phyloP scores from a whole-genome alignment of 2,329 filamentous ascomycete genomes.

The Fusarium luffae region DNA sequence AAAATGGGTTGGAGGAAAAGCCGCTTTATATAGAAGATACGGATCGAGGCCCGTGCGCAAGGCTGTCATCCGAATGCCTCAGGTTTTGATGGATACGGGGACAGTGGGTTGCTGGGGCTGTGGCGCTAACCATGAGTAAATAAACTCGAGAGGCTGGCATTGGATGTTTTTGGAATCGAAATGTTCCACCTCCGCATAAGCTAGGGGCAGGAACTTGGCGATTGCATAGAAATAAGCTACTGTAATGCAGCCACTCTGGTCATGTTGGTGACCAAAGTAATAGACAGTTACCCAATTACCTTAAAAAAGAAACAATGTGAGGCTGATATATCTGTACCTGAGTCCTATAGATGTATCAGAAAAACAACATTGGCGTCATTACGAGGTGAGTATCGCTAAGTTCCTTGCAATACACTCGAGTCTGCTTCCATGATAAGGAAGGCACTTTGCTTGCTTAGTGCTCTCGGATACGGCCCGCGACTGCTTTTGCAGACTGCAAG shows the following conservation, averaged over 20 bases:
- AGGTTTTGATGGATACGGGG: slow-evolving; percentile 54
- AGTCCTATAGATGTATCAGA: not conserved
- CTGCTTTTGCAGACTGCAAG: slow-evolving; percentile 24
- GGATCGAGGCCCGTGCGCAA: not conserved
- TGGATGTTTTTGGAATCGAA: not conserved
- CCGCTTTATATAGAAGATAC: slow-evolving; percentile 49
- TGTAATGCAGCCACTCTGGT: slow-evolving; percentile 1
- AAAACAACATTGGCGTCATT: slow-evolving; percentile 2
- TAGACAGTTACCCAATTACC: not conserved
- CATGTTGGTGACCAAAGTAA: not conserved
- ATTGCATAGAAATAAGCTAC: slow-evolving; percentile 12
- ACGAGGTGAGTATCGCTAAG: not conserved
- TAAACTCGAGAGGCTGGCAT: slow-evolving; percentile 11
- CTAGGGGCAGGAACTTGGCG: slow-evolving; percentile 10
- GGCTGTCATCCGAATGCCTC: slow-evolving; percentile 63
- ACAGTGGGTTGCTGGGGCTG: not conserved
- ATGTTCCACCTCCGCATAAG: slow-evolving; percentile 12
- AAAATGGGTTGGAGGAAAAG: slow-evolving; percentile 32
- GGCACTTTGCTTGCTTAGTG: slow-evolving; percentile 24
- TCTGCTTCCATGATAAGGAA: slow-evolving; percentile 19
- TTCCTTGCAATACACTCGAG: slow-evolving; percentile 6
- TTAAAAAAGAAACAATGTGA: not conserved
- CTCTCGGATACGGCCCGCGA: slow-evolving; percentile 26
- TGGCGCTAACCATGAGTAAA: slow-evolving; percentile 1
- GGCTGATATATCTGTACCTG: not conserved